A percentile compares a stretch with the other conserved stretches of the same genome.
Evolutionary conservation across 140 eudicot species (phyloP).

Genomic region (Stevia rebaudiana): DNA sequence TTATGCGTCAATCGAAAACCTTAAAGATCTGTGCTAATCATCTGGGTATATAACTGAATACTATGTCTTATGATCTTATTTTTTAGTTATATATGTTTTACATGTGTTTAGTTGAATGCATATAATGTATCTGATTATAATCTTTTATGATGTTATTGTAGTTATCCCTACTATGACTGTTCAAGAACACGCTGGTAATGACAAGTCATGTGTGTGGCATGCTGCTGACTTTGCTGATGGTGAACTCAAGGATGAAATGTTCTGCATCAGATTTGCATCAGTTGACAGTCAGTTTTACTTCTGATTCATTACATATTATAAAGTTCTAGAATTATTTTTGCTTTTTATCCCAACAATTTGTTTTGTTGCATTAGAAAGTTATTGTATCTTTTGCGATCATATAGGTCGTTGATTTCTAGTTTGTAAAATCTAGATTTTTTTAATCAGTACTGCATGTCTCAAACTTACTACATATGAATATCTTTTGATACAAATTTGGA

Average conservation of each 20-base stretch:
- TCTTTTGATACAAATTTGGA: background rate
- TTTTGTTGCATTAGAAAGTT: background rate
- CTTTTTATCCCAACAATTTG: background rate
- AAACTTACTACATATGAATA: background rate
- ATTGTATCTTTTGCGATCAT: background rate
- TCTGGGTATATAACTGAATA: slow-evolving; percentile 36
- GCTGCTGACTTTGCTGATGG: slow-evolving; percentile 83
- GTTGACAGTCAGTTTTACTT: slow-evolving; percentile 54
- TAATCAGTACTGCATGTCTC: background rate
- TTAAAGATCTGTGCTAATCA: slow-evolving; percentile 87
- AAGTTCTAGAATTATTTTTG: background rate
- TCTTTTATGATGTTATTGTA: slow-evolving; percentile 17
- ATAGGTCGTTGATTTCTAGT: background rate
- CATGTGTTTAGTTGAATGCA: background rate
- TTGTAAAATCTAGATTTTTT: background rate
- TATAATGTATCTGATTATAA: background rate
- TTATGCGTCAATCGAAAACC: slow-evolving; percentile 81
- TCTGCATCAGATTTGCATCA: slow-evolving; percentile 63
- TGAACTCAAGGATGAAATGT: slow-evolving; percentile 72
- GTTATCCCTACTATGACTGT: slow-evolving; percentile 58
- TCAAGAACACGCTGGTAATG: slow-evolving; percentile 83
- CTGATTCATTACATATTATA: background rate
- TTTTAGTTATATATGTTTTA: too few species aligned
- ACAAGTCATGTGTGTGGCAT: slow-evolving; percentile 87
- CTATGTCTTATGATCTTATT: background rate